Base-by-base conservation (phyloP, 2,329 filamentous ascomycete species). In the Pseudogymnoascus sp. region DNA sequence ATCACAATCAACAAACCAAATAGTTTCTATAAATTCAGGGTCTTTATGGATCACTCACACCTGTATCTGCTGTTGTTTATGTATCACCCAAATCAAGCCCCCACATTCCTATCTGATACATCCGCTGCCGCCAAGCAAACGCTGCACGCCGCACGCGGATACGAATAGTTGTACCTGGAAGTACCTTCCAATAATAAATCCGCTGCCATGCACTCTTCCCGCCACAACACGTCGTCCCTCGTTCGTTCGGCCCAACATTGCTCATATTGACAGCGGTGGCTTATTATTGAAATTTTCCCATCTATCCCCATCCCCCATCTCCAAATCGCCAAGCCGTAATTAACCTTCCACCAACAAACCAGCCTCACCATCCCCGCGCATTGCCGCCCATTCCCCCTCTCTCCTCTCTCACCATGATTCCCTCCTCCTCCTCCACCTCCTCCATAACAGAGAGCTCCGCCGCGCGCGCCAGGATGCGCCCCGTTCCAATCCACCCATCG, bases 181-280 rank as follows among this genome's bases (percentile, higher is more conserved):
- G 48, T 55, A 55, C 48, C 48, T 55, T 55, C 48, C 48, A 55
- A 55, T 55, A 55, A 55, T 55, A 55, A 55, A 6, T 48, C n/a
- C n/a, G n/a, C 12, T 55, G 45, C 4, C 45, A 18, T 18, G 27
- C 45, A 33, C 45, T 21, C 45, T 21, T 55, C 48, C 48, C 48
- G 48, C 48, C 29, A 55, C 48, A 55, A 33, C 48, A 55, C 45
- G 45, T 31, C 27, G 21, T 15, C 10, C 18, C 18, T 18, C 18
- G 18, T 18, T 18, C 18, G 18, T 18, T 18, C 45, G 27, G 45
- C 45, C 45, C 45, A 55, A 55, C 45, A 33, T 55, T 55, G 45
- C 29, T 55, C 27, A 18, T 21, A 33, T 33, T 18, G n/a, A 55
- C 29, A 9, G 48, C n/a, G 48, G 48, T 55, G 48, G 48, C 48